Base-by-base conservation (phyloP, 768 basidiomycete species). In the Coprinellus aureogranulatus region DNA sequence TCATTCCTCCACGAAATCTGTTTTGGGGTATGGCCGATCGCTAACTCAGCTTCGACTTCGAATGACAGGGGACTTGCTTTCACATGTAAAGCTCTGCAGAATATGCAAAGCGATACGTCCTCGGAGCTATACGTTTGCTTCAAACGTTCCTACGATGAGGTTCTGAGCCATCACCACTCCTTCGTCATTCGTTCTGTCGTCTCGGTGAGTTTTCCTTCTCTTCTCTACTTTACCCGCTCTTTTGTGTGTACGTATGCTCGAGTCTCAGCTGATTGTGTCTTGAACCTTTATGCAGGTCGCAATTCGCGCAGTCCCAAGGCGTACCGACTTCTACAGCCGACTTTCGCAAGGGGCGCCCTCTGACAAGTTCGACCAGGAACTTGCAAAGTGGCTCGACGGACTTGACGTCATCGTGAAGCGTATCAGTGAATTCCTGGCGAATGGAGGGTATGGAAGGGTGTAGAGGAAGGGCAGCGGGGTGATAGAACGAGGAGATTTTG, bases 111-210 rank as follows among this genome's bases (percentile, higher is more conserved):
- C 4, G 83, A 89, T 62, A 70, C 69, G 18, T 64, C 64, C 25
- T 65, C 78, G 1, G 85, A 88, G 60, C 72, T 89, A 45, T 81
- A 85, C 62, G 75, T 80, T 57, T 89, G 89, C 69, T 90, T 91
- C 75, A 82, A 79, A 68, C 75, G 81, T 41, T 80, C 89, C 2
- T 91, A 89, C 67, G 88, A 91, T 59, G 76, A 78, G 54, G 83
- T 88, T 18, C 76, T 91, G 50, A 74, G 70, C 52, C 85, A 83
- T 58, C 87, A 89, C 68, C 86, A 88, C 66, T 75, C 81, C 0
- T 88, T 87, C 67, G 28, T 89, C 62, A 77, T 90, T 59, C 84
- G 87, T 20, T 82, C 86, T 20, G 69, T 88, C 56, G 83, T 88
- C 26, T 74, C 77, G 26, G 87, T 89, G 55, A 62, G 41, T 44